Percentiles rank a stretch among this genome's conserved stretches.
Evolutionary conservation across 106 monocot genomes (phyloP).

Genomic region (Posidonia australis): DNA sequence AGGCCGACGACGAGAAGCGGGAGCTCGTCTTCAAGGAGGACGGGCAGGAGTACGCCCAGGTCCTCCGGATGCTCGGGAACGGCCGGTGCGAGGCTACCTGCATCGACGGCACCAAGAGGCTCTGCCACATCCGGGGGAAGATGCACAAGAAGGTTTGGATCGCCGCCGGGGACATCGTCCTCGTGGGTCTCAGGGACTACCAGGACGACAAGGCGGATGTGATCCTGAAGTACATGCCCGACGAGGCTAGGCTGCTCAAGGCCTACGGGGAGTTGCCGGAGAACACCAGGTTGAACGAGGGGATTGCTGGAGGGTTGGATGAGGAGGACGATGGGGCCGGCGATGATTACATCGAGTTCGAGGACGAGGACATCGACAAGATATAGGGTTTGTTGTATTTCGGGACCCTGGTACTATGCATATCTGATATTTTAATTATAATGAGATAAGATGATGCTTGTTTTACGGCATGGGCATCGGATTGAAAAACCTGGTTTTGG

Average conservation of each 20-base stretch:
- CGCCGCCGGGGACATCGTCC: slow-evolving; percentile 56
- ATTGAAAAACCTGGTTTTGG: too few species aligned
- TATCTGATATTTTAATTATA: too few species aligned
- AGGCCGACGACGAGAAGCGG: slow-evolving; percentile 62
- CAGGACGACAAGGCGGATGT: slow-evolving; percentile 72
- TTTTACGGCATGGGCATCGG: too few species aligned
- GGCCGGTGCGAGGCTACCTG: slow-evolving; percentile 53
- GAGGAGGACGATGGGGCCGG: slow-evolving; percentile 41
- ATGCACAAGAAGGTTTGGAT: slow-evolving; percentile 80
- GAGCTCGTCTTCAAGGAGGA: slow-evolving; percentile 72
- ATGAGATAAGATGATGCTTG: too few species aligned
- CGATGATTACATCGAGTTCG: slow-evolving; percentile 59
- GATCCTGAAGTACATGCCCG: slow-evolving; percentile 72
- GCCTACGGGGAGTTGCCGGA: slow-evolving; percentile 61
- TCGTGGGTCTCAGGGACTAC: slow-evolving; percentile 60
- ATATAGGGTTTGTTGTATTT: slow-evolving; percentile 21
- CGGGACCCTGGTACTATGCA: too few species aligned
- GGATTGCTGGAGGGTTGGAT: slow-evolving; percentile 46
- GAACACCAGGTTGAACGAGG: slow-evolving; percentile 49
- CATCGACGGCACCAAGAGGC: slow-evolving; percentile 57
- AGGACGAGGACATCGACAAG: slow-evolving; percentile 66
- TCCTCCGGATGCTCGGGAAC: slow-evolving; percentile 62
- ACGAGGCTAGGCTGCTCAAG: slow-evolving; percentile 55
- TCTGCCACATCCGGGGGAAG: slow-evolving; percentile 57
- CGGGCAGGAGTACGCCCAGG: slow-evolving; percentile 69